These are phyloP conservation scores for Pterulicium gracile DNA, from an alignment of 1,284 basidiomycete species.

Conservation along the genomic window DNA sequence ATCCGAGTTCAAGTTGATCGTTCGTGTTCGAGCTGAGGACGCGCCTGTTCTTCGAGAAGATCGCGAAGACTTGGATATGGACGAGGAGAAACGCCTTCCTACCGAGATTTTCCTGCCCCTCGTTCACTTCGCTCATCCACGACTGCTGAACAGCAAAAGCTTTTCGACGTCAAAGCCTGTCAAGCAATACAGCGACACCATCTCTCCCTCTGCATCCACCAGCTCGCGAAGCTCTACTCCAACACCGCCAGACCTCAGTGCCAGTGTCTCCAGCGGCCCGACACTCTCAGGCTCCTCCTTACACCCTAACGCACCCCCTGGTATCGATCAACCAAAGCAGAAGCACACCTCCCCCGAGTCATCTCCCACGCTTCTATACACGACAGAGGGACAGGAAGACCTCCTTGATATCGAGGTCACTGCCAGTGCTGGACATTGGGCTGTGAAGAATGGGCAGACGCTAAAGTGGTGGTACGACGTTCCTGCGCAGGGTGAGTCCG, in stretches of 20 bases:
- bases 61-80: conserved; percentile 10
- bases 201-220: neutral
- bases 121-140: conserved; percentile 65
- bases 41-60: conserved; percentile 13
- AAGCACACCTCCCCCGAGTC: neutral
- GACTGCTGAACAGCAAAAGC: neutral
- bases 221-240: neutral
- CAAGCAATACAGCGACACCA: too few species aligned
- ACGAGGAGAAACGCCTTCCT: conserved; percentile 30
- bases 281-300: too few species aligned
- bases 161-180: too few species aligned
- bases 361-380: neutral
- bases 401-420: conserved; percentile 33
- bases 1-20: conserved; percentile 55
- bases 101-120: conserved; percentile 86
- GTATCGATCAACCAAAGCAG: too few species aligned
- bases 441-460: conserved; percentile 51
- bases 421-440: conserved; percentile 60
- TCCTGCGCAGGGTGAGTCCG: conserved; percentile 35
- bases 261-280: neutral
- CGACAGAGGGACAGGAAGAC: neutral
- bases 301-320: too few species aligned
- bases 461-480: conserved; percentile 82
- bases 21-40: conserved; percentile 51
- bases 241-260: neutral